Evolutionary conservation across 2,329 filamentous ascomycete genomes (phyloP), one percentile per base, ranked within the genome.

Genomic region (Aspergillus transmontanensis): DNA sequence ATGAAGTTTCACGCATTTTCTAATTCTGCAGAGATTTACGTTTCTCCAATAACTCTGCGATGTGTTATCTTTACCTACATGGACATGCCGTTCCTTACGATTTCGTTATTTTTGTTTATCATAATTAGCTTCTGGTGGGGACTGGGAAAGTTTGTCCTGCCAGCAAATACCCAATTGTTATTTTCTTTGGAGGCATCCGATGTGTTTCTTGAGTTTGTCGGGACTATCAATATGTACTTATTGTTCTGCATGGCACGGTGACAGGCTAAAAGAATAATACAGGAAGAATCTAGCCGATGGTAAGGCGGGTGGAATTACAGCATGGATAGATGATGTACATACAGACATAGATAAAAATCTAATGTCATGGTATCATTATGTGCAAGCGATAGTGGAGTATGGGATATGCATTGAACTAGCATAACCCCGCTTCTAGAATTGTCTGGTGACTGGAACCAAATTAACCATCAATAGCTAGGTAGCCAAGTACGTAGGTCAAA

Each of bases 121-220:
- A 46, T 48, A 7, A 26, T 48, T 28, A 26, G 60, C 67, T 63
- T 68, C 64, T 73, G 72, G 68, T 64, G 60, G 66, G 60, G 58
- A 57, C 32, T 63, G 56, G 58, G 46, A 60, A 39, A 63, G 54
- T 62, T 58, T 66, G 57, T 59, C 58, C 66, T 68, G 64, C 69
- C 72, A 74, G 69, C 74, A 75, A 73, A 77, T 77, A 77, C 75
- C 75, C 75, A 67, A 46, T 64, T 63, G 57, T 63, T 63, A 50
- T 34, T 55, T 61, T 57, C 26, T 64, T 39, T 62, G 51, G 55
- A 61, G 23, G 34, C 32, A 45, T 61, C n/a, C 59, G 23, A 23
- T 61, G n/a, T 62, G 43, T 59, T 61, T 41, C 59, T 43, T 62
- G 39, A 11, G 45, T 54, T 55, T 34, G 50, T 34, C 48, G 32